Base-by-base conservation (phyloP, 2,329 filamentous ascomycete species). In the Claviceps arundinis region DNA sequence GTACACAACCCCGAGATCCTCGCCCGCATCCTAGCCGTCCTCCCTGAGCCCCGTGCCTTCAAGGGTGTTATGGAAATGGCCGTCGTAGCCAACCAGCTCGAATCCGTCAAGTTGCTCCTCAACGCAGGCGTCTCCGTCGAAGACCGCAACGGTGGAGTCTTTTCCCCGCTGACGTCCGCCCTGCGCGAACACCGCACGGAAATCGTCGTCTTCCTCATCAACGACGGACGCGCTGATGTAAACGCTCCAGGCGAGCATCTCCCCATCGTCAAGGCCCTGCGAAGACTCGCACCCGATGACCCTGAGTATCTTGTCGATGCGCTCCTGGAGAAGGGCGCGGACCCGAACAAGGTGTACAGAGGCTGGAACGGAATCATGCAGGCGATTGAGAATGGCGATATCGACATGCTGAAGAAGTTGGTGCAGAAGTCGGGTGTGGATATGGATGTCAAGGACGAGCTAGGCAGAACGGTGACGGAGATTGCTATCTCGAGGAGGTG, bases 111-210 rank as follows among this genome's bases (percentile, higher is more conserved):
- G 65, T 66, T 85, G 46, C 73, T 86, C 37, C 70, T 86, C 16
- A 72, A 70, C 16, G 80, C 81, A 0, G 83, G 83, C 14, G 77
- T 85, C 17, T 81, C 74, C 42, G 80, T 85, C 51, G 82, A 86
- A 63, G 84, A 85, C 66, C 82, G 82, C 67, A 86, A 84, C 60
- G 82, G 81, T 19, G 84, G 84, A 50, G 83, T 86, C 48, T 87
- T 87, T 68, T 84, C 80, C 0, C 80, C 81, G 0, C 72, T 86
- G 4, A 86, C 82, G 0, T 83, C 80, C 0, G 80, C 81, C 8
- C 78, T 85, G 52, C 79, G 82, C 13, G 82, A 86, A 64, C 70
- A 78, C 26, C 73, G 74, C 57, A 77, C 74, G 45, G 74, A 77
- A 0, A 84, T 85, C 52, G 79, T 84, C 42, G 64, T 64, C 4